Evolutionary conservation across 805 yeast genomes (phyloP).

Genomic region (Sungouiozyma intestinalis): DNA sequence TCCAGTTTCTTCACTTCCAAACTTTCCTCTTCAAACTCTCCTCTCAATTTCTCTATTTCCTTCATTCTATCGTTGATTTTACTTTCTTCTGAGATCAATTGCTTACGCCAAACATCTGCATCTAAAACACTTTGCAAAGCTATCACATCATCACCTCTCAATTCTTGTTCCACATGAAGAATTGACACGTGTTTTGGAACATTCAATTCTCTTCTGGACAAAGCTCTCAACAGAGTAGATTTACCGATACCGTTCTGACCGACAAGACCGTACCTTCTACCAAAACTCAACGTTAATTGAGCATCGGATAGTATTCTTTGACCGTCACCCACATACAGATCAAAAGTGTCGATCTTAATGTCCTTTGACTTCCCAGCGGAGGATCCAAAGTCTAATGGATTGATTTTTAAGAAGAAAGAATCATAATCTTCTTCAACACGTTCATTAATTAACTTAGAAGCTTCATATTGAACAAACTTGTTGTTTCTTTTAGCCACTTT

Average conservation of each 20-base stretch:
- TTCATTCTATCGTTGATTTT: conserved; percentile 62
- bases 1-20: conserved; percentile 71
- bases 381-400: conserved; percentile 83
- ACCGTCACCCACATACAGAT: conserved; percentile 92
- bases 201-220: conserved; percentile 85
- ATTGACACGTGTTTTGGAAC: conserved; percentile 94
- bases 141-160: conserved; percentile 81
- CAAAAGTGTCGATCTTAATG: conserved; percentile 85
- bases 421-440: conserved; percentile 71
- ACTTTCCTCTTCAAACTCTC: conserved; percentile 66
- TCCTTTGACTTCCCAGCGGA: conserved; percentile 97
- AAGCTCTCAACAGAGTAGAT: conserved; percentile 82
- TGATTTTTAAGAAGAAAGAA: conserved; percentile 87
- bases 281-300: conserved; percentile 75
- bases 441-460: conserved; percentile 75
- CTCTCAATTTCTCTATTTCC: conserved; percentile 61
- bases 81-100: conserved; percentile 63
- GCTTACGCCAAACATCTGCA: conserved; percentile 99
- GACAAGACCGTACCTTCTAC: conserved; percentile 92
- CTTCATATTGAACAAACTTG: conserved; percentile 80
- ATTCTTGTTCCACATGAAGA: conserved; percentile 95
- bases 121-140: conserved; percentile 95
- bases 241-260: conserved; percentile 99
- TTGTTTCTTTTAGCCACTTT: conserved; percentile 84
- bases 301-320: conserved; percentile 86